Conservation (phyloP, 1,284 basidiomycete genomes). For the Sporisorium exsertum region DNA sequence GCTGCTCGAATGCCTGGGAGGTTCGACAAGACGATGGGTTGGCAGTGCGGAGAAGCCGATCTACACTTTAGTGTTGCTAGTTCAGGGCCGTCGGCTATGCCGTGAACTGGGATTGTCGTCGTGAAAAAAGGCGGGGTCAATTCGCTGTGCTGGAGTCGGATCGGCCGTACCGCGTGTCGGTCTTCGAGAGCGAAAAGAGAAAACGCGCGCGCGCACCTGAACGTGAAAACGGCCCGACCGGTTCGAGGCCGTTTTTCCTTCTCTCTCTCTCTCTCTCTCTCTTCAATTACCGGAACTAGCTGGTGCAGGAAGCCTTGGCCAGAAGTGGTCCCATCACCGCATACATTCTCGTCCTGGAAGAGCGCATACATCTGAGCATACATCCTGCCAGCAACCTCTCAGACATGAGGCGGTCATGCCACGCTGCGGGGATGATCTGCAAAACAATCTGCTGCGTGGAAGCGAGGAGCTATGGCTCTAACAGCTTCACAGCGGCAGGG, state of each 20-base stretch:
- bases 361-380: neutral
- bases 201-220: slow-evolving; percentile 1
- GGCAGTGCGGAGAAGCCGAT: slow-evolving; percentile 8
- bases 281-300: neutral
- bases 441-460: neutral
- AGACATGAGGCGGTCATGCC: neutral
- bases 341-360: no score
- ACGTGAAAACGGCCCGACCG: slow-evolving; percentile 20
- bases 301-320: neutral
- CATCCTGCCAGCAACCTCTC: neutral
- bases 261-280: neutral
- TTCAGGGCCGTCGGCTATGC: neutral
- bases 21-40: neutral
- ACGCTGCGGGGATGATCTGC: neutral
- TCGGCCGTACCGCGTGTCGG: neutral
- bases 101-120: neutral
- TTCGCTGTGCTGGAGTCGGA: neutral
- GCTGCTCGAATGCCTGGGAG: neutral
- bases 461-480: no score
- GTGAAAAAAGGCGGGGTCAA: slow-evolving; percentile 11
- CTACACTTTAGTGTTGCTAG: neutral
- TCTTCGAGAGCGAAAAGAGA: neutral
- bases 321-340: no score
- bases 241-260: no score
- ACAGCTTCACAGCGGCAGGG: no score